Evolutionary conservation across 2,329 filamentous ascomycete genomes (phyloP), one percentile per base, ranked within the genome.

Genomic region (Monascus ruber): DNA sequence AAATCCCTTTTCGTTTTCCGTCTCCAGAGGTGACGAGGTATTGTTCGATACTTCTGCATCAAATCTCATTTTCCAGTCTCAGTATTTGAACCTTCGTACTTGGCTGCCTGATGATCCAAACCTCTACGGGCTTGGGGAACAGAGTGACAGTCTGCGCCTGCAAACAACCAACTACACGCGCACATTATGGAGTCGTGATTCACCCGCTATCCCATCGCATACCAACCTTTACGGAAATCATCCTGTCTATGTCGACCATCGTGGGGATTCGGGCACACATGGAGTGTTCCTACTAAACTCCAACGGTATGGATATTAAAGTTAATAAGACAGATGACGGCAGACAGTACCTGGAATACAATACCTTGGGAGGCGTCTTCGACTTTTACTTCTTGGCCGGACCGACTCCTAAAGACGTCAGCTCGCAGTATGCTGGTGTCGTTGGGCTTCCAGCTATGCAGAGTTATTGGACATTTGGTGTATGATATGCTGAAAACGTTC

Each of bases 331-430:
- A 1, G 61, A 67, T 4, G 59, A 68, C 24, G 67, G 71, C 5
- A 69, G 73, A 5, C 78, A 88, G 54, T 85, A 80, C 42, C 71
- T 91, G 4, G 82, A 88, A 60, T 91, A 88, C 64, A 85, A 88
- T 56, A 76, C 77, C 1, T 69, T 89, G 0, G 84, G 85, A 5
- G 85, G 85, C 6, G 72, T 88, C 17, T 55, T 91, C 2, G 85
- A 89, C 57, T 74, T 82, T 37, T 81, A 81, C 53, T 81, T 82
- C 51, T 50, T 81, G 6, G 68, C 74, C 6, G 79, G 78, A 0
- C 73, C 76, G 0, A 69, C 64, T 0, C 74, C 78, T 0, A 61
- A 74, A 31, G 72, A 77, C 7, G 75, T 79, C 0, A 66, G 74
- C 7, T 63, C 65, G 47, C 76, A 81, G 49, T 81, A 81, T 45